phyloP scores from a whole-genome alignment of 768 basidiomycete species.

The Russula lepida region DNA sequence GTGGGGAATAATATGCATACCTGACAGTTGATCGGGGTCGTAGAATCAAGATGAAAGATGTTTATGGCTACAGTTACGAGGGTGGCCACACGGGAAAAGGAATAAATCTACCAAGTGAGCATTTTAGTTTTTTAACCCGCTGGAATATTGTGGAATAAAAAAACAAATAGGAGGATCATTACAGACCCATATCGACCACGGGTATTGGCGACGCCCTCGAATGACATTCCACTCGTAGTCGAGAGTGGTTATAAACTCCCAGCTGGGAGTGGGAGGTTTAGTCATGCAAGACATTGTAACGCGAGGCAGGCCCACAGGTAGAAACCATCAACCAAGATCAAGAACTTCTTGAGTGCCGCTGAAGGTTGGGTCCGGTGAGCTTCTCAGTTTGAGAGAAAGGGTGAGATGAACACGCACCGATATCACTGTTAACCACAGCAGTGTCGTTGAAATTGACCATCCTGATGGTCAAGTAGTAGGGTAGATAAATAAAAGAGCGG shows the following conservation, averaged over 20 bases:
- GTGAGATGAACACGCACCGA: not conserved
- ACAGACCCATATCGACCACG: conserved; percentile 12
- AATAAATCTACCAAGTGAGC: conserved; percentile 2
- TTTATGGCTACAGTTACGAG: not conserved
- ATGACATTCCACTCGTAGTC: too few species aligned
- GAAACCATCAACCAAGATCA: not conserved
- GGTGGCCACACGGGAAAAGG: not conserved
- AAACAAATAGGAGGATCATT: not conserved
- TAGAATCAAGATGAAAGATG: not conserved
- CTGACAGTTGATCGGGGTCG: conserved; percentile 2
- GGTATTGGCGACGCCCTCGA: too few species aligned
- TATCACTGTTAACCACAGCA: too few species aligned
- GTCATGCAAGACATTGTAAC: too few species aligned
- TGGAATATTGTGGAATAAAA: not conserved
- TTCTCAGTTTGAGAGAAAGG: not conserved
- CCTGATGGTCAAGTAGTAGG: not conserved
- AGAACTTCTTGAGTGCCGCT: not conserved
- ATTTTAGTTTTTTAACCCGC: not conserved
- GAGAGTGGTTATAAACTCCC: too few species aligned
- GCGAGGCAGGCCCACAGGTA: not conserved
- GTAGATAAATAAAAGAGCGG: too few species aligned
- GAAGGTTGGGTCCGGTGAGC: not conserved
- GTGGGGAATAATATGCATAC: not conserved
- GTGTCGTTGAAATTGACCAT: not conserved
- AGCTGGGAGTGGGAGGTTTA: too few species aligned